Base-by-base conservation (phyloP, 495 filamentous ascomycete genomes). In the Jackrogersella minutella region DNA sequence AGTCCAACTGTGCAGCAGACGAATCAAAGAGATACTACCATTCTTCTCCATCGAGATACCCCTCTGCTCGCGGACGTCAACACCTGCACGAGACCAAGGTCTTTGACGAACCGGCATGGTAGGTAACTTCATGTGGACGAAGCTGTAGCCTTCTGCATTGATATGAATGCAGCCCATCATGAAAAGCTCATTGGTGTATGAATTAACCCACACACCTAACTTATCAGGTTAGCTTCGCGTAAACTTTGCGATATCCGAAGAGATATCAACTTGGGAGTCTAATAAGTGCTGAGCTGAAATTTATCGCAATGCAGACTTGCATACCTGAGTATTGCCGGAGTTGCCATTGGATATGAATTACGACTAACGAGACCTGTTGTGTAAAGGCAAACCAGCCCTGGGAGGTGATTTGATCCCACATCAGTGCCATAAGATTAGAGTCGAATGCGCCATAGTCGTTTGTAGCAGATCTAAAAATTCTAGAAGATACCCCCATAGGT, bases 151-250 rank as follows among this genome's bases (percentile, higher is more conserved):
- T 57, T 36, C 49, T 62, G 66, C 66, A 58, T 56, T 33, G 50
- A n/a, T 43, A 51, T 50, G 17, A n/a, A n/a, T 65, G 66, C 62
- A 62, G 54, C 28, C 66, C 37, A 54, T 69, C 66, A 65, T 58
- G 37, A 53, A n/a, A 26, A 51, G 13, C 50, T 65, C 34, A 69
- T 62, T 70, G 57, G 67, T 14, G 51, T 39, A 37, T 56, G 41
- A 40, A 46, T n/a, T 14, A 58, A 46, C 22, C 59, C 40, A 64
- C 47, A 34, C 52, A 44, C 28, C 60, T 43, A 58, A 49, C 46
- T 63, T 58, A 41, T 46, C 19, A 46, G 14, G 13, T 49, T 50
- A 60, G 66, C 50, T 64, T 60, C 14, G 41, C 34, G 10, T 57
- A 52, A 30, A 60, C 51, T 41, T 56, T 19, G 46, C 50, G 46